A percentile compares a stretch with the other conserved stretches of the same genome.
Conservation (phyloP, 1,284 basidiomycete genomes). For the Ceratobasidium sp. region DNA sequence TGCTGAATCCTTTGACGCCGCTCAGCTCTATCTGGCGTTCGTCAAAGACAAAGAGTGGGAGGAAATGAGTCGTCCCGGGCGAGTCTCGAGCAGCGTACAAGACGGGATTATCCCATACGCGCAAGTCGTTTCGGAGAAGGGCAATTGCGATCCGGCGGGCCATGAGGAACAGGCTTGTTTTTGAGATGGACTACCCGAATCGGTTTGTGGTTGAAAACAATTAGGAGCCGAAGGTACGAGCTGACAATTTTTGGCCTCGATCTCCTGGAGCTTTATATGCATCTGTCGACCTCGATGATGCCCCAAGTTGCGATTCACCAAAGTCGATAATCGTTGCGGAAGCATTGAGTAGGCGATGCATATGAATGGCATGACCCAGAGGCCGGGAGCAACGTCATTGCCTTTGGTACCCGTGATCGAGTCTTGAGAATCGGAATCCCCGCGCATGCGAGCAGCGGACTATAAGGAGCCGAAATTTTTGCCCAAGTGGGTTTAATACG, state of each 20-base stretch:
- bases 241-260: too few species aligned
- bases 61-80: constrained; percentile 53
- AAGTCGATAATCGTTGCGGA: not conserved
- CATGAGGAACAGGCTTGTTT: not conserved
- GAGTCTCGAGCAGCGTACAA: constrained; percentile 51
- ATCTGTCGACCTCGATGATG: not conserved
- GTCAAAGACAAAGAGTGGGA: constrained; percentile 62
- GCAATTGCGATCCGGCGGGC: constrained; percentile 46
- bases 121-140: constrained; percentile 51
- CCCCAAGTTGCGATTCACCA: not conserved
- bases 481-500: not conserved
- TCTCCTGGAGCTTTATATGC: not conserved
- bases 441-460: not conserved
- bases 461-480: not conserved
- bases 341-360: not conserved
- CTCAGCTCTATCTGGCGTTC: constrained; percentile 58
- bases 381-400: constrained; percentile 12
- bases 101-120: constrained; percentile 58
- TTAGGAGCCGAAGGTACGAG: too few species aligned
- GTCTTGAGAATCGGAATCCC: constrained; percentile 14
- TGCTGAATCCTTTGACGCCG: constrained; percentile 52
- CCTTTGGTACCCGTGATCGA: constrained; percentile 9
- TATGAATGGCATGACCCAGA: not conserved
- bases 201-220: too few species aligned
- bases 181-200: not conserved